These are phyloP conservation scores for Kockovaella imperatae DNA, from an alignment of 768 basidiomycete genomes.

Conservation along the genomic window DNA sequence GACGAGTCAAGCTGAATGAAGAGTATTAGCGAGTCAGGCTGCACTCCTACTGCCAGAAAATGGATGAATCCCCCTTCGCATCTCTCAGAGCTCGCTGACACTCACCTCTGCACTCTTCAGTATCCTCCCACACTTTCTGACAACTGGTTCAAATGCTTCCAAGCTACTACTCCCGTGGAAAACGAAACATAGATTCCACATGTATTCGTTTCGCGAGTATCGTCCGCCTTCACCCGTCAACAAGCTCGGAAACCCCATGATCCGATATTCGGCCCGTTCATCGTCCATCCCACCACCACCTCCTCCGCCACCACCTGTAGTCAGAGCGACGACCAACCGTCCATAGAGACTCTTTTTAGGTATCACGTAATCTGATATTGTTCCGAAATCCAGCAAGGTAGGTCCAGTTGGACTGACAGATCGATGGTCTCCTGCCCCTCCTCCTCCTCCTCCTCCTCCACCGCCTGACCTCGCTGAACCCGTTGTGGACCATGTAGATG, in stretches of 20 bases:
- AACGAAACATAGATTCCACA: conserved; percentile 93
- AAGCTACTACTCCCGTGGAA: conserved; percentile 85
- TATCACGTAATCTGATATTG: conserved; percentile 89
- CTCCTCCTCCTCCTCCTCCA: too few species aligned
- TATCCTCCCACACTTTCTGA: conserved; percentile 87
- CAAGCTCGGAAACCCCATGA: conserved; percentile 85
- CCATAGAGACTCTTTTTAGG: conserved; percentile 79
- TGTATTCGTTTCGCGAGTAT: conserved; percentile 80
- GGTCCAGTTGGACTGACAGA: conserved; percentile 17
- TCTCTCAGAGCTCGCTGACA: conserved; percentile 6
- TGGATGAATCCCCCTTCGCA: not conserved
- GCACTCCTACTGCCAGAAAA: not conserved
- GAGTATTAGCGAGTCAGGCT: conserved; percentile 2
- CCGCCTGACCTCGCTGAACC: too few species aligned
- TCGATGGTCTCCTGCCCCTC: too few species aligned
- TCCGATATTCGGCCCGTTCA: conserved; percentile 54
- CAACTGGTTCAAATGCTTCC: conserved; percentile 91
- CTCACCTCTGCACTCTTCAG: conserved; percentile 79
- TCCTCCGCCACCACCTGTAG: conserved; percentile 45
- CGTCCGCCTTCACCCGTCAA: conserved; percentile 51
- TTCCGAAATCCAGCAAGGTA: conserved; percentile 74
- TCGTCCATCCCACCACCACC: conserved; percentile 12
- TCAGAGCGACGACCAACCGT: conserved; percentile 77
- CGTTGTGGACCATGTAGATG: too few species aligned
- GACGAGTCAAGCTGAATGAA: conserved; percentile 77